Evolutionary conservation across 192 early-diverging fungal genomes (phyloP).

Genomic region (Backusella tarrabulga): DNA sequence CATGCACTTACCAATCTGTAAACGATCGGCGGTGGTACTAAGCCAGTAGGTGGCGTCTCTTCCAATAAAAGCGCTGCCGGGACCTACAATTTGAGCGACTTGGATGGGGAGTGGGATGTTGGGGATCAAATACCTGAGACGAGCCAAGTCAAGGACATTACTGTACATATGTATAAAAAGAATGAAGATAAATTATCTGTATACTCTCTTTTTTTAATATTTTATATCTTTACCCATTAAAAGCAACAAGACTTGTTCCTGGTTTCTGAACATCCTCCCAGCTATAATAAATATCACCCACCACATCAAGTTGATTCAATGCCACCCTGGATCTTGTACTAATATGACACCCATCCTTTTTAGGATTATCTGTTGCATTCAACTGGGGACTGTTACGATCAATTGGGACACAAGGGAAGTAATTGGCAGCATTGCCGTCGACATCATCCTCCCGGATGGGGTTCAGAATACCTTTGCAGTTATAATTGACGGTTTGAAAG

Average conservation of each 20-base stretch:
- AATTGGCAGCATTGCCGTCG: constrained; percentile 44
- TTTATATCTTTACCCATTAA: constrained; percentile 54
- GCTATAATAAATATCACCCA: constrained; percentile 64
- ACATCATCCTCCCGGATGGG: constrained; percentile 34
- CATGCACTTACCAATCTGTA: constrained; percentile 67
- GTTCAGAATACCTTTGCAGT: constrained; percentile 60
- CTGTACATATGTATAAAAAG: constrained; percentile 18
- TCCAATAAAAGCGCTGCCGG: constrained; percentile 46
- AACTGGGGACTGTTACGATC: constrained; percentile 42
- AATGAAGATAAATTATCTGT: background rate
- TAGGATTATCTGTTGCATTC: constrained; percentile 52
- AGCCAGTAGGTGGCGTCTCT: constrained; percentile 52
- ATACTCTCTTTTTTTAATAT: background rate
- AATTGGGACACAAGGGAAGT: constrained; percentile 70
- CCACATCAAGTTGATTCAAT: constrained; percentile 46
- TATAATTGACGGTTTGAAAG: constrained; percentile 73
- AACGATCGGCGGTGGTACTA: constrained; percentile 46
- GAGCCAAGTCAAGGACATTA: constrained; percentile 69
- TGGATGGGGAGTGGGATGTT: constrained; percentile 48
- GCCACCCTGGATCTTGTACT: constrained; percentile 40
- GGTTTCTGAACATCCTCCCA: constrained; percentile 62
- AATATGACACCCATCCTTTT: constrained; percentile 60
- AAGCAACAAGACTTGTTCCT: constrained; percentile 62
- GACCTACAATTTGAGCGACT: constrained; percentile 40
- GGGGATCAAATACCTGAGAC: constrained; percentile 56